Conservation (phyloP, 352 stramenopile species). For the Globisporangium spinosum region DNA sequence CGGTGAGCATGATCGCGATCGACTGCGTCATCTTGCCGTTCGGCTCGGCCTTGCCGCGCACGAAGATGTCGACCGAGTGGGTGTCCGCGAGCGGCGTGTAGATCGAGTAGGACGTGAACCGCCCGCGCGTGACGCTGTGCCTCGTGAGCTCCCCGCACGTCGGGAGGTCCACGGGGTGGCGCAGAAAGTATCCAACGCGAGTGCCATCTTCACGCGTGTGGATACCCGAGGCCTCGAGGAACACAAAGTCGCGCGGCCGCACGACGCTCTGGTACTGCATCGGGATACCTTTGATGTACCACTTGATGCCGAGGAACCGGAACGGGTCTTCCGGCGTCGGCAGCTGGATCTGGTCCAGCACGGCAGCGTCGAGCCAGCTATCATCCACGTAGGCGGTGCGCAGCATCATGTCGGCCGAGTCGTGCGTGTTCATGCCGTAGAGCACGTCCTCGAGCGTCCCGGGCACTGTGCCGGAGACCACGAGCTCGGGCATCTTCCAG, state of each 20-base stretch:
- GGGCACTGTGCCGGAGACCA: slow-evolving; percentile 15
- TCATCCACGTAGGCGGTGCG: slow-evolving; percentile 21
- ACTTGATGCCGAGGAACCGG: slow-evolving; percentile 22
- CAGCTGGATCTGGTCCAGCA: slow-evolving; percentile 15
- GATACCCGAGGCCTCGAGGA: slow-evolving; percentile 17
- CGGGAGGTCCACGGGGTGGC: slow-evolving; percentile 21
- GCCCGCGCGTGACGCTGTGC: slow-evolving; percentile 9
- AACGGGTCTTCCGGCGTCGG: slow-evolving; percentile 17
- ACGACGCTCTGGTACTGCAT: slow-evolving; percentile 6
- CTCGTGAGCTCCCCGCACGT: neutral
- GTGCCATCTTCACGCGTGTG: slow-evolving; percentile 4
- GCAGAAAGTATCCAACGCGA: slow-evolving; percentile 20
- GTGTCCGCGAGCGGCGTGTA: slow-evolving; percentile 12
- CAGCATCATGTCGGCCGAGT: slow-evolving; percentile 21
- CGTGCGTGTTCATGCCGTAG: slow-evolving; percentile 17
- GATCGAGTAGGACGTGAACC: slow-evolving; percentile 14
- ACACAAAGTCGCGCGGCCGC: slow-evolving; percentile 20
- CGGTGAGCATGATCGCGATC: slow-evolving; percentile 12
- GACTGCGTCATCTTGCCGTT: slow-evolving; percentile 13
- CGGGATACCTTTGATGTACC: slow-evolving; percentile 18
- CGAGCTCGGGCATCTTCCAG: slow-evolving; percentile 19
- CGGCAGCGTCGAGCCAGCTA: slow-evolving; percentile 15
- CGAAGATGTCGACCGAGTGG: slow-evolving; percentile 16
- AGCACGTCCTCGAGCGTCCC: slow-evolving; percentile 19
- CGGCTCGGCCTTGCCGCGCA: slow-evolving; percentile 13